Conservation (phyloP, 2,329 filamentous ascomycete genomes). For the Lomentospora prolificans region DNA sequence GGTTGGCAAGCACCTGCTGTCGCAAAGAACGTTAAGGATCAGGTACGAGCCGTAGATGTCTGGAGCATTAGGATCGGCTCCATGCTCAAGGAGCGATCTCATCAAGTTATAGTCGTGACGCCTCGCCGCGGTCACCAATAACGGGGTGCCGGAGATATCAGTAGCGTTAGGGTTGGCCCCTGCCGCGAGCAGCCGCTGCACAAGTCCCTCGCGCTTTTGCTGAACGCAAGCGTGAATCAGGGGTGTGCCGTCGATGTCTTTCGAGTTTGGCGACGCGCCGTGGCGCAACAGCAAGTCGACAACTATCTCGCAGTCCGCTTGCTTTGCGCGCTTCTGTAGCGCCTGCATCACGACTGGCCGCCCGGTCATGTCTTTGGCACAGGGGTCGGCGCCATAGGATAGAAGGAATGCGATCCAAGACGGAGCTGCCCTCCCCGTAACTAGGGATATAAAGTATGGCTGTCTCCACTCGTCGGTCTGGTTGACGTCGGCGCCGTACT, state of each 20-base stretch:
- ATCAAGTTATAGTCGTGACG: constrained; percentile 12
- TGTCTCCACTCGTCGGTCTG: constrained; percentile 20
- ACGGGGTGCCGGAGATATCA: constrained; percentile 20
- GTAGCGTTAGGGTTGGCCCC: constrained; percentile 25
- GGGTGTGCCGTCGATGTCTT: background rate
- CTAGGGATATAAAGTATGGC: constrained; percentile 20
- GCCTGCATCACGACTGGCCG: constrained; percentile 19
- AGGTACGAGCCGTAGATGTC: constrained; percentile 16
- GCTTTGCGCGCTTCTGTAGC: constrained; percentile 15
- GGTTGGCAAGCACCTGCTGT: constrained; percentile 14
- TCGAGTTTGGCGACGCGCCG: constrained; percentile 9
- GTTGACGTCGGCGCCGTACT: constrained; percentile 21
- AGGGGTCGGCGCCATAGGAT: constrained; percentile 20
- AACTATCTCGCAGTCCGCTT: constrained; percentile 16
- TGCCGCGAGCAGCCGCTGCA: constrained; percentile 18
- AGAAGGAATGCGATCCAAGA: constrained; percentile 20
- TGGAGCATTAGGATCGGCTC: constrained; percentile 10
- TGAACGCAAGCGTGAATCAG: background rate
- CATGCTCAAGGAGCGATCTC: background rate
- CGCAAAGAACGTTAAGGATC: constrained; percentile 16
- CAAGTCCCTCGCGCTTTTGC: constrained; percentile 17
- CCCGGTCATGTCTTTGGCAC: constrained; percentile 17
- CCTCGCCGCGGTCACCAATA: constrained; percentile 20
- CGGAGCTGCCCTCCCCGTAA: constrained; percentile 15
- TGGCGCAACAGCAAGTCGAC: constrained; percentile 18